Evolutionary conservation across 768 basidiomycete species (phyloP).

Genomic region (Leucocoprinus leucothites): DNA sequence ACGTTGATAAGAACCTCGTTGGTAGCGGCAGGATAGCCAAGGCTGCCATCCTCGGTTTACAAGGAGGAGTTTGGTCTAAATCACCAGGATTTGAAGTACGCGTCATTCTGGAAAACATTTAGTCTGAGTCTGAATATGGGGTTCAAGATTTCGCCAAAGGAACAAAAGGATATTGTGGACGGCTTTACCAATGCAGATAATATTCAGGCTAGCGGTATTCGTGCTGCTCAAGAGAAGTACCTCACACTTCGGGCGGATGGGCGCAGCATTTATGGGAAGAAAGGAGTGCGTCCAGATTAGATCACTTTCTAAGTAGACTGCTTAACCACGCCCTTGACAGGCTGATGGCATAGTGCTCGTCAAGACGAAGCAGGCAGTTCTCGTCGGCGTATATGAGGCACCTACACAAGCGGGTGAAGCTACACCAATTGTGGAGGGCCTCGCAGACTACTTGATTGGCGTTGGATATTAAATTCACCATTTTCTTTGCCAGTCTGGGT

Average conservation of each 20-base stretch:
- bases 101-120: background rate
- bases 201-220: conserved; percentile 58
- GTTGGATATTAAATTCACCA: conserved; percentile 43
- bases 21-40: conserved; percentile 67
- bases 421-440: conserved; percentile 57
- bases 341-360: conserved; percentile 71
- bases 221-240: conserved; percentile 70
- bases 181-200: conserved; percentile 39
- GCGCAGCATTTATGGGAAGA: conserved; percentile 73
- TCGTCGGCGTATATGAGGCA: conserved; percentile 71
- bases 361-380: conserved; percentile 82
- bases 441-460: conserved; percentile 77
- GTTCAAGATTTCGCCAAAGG: conserved; percentile 55
- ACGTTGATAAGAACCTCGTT: conserved; percentile 80
- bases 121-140: background rate
- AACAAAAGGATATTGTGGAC: conserved; percentile 56
- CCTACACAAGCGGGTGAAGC: conserved; percentile 68
- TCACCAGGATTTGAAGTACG: conserved; percentile 58
- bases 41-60: conserved; percentile 73
- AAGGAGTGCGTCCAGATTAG: conserved; percentile 47
- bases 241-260: conserved; percentile 51
- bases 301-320: background rate
- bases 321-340: conserved; percentile 34
- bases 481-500: background rate
- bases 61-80: conserved; percentile 77